These are phyloP conservation scores for Ophiosphaerella korrae DNA, from an alignment of 2,329 filamentous ascomycete genomes.

Conservation along the genomic window DNA sequence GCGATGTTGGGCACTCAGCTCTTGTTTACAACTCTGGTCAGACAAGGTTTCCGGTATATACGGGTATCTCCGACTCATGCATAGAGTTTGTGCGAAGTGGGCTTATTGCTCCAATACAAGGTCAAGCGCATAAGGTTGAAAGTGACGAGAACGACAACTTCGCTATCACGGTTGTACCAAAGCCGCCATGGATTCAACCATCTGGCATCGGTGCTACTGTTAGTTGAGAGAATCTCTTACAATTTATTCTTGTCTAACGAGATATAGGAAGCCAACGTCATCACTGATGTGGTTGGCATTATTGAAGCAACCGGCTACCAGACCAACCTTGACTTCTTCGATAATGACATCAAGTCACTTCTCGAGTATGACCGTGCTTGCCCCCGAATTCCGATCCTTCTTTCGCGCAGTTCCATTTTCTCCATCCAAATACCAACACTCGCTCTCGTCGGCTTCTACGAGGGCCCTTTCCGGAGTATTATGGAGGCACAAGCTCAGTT, in stretches of 20 bases:
- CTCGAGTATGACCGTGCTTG: slow-evolving; percentile 65
- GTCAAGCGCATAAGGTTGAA: slow-evolving; percentile 40
- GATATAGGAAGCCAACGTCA: slow-evolving; percentile 5
- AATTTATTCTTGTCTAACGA: not conserved
- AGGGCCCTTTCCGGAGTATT: slow-evolving; percentile 83
- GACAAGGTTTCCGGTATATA: slow-evolving; percentile 62
- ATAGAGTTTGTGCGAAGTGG: slow-evolving; percentile 73
- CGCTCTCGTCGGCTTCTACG: slow-evolving; percentile 83
- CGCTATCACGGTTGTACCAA: slow-evolving; percentile 16
- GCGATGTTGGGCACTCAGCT: slow-evolving; percentile 40
- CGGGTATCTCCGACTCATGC: slow-evolving; percentile 75
- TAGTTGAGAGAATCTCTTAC: slow-evolving; percentile 10
- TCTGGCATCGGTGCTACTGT: slow-evolving; percentile 6
- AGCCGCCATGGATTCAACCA: slow-evolving; percentile 17
- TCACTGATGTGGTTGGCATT: slow-evolving; percentile 56
- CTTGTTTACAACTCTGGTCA: slow-evolving; percentile 50
- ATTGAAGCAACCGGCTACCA: slow-evolving; percentile 78
- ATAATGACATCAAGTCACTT: slow-evolving; percentile 58
- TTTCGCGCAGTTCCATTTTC: slow-evolving; percentile 70
- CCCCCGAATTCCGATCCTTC: slow-evolving; percentile 59
- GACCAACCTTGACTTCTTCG: slow-evolving; percentile 68
- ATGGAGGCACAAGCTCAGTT: slow-evolving; percentile 85
- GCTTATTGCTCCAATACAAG: slow-evolving; percentile 47
- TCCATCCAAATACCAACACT: slow-evolving; percentile 66
- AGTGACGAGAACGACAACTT: not conserved